A percentile compares a stretch with the other conserved stretches of the same genome.
These are phyloP conservation scores for Hermanozyma aechmeae DNA, from an alignment of 805 yeast species.

Conservation along the genomic window DNA sequence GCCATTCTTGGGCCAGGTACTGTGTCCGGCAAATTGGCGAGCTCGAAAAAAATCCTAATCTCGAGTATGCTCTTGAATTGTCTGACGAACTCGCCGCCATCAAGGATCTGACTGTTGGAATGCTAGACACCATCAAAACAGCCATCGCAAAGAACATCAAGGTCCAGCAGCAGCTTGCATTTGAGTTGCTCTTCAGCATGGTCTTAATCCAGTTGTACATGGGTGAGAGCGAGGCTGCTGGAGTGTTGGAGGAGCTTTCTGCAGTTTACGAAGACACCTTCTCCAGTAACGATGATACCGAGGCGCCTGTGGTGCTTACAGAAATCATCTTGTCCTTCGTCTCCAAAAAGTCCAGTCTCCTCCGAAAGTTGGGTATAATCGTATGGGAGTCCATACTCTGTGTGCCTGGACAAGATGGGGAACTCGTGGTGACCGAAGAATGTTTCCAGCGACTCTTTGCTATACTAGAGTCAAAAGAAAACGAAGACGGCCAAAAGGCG, in stretches of 20 bases:
- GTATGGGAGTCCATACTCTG: constrained; percentile 36
- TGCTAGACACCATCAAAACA: constrained; percentile 26
- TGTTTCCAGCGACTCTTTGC: constrained; percentile 27
- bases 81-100: constrained; percentile 50
- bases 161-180: constrained; percentile 34
- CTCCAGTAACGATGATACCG: constrained; percentile 17
- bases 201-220: constrained; percentile 67
- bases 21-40: constrained; percentile 32
- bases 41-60: constrained; percentile 13
- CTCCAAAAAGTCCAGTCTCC: constrained; percentile 27
- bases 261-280: constrained; percentile 44
- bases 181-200: constrained; percentile 72
- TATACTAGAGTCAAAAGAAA: constrained; percentile 51
- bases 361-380: constrained; percentile 26
- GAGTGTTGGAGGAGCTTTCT: constrained; percentile 64
- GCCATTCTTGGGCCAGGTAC: constrained; percentile 52
- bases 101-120: constrained; percentile 38
- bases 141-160: constrained; percentile 15
- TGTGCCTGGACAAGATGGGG: constrained; percentile 16
- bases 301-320: constrained; percentile 26
- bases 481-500: constrained; percentile 67
- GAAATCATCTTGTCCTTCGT: constrained; percentile 37
- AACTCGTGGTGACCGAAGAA: constrained; percentile 17
- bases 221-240: constrained; percentile 70
- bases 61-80: constrained; percentile 23